Evolutionary conservation across 805 yeast genomes (phyloP), one percentile per base, ranked within the genome.

Genomic region (Ogataea saltuana): DNA sequence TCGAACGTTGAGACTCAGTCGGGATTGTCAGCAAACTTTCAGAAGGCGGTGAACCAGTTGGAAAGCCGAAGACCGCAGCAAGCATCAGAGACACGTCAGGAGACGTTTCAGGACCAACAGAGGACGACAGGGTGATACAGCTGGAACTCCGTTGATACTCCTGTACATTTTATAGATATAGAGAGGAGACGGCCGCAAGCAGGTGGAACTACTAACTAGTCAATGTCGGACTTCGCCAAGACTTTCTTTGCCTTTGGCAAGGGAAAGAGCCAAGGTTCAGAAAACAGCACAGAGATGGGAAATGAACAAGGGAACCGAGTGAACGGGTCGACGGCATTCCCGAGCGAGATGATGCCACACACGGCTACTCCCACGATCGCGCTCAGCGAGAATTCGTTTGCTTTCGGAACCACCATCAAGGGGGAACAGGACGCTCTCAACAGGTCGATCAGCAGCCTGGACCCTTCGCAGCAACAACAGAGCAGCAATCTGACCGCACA

Each of bases 311-410:
- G 34, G 16, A 15, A 10, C 13, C 40, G 23, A 37, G 17, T 18
- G 38, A 28, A 42, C 32, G 29, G 33, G 37, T 31, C 40, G 47
- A 45, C 48, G 6, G 49, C 57, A n/a, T 63, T 64, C 41, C 69
- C 69, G 6, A 43, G 60, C 10, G 62, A 56, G n/a, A 60, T 67
- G 51, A 45, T 77, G 42, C 68, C 78, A 49, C 70, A 70, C 28
- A 69, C 78, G 1, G 70, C 80, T 1, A 70, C 80, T 4, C 86
- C 90, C 15, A 83, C 91, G 2, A 83, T 86, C 2, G 89, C 89
- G 0, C 64, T 84, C 8, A 72, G 81, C 36, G 76, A 77, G 47
- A 74, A 74, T 44, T 74, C 83, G 2, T 73, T 80, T 62, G 90
- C 78, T 1, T 76, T 81, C 62, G 90, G 89, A 2, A 83, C 88